phyloP scores from a whole-genome alignment of 495 filamentous ascomycete species.

The Thozetella sp. region DNA sequence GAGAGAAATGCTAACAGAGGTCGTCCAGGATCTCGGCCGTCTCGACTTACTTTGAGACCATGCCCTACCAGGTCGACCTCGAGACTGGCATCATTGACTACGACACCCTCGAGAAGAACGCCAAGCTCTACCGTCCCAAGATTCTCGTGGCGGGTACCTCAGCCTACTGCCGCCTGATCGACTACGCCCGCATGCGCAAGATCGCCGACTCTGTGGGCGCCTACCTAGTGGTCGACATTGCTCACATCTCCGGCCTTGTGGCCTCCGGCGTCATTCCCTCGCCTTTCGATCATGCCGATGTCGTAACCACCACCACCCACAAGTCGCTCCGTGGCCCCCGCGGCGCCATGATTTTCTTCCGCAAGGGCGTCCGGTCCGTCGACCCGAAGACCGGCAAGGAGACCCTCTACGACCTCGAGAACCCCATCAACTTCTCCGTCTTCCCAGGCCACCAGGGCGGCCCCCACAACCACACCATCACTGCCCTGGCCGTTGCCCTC shows the following conservation, averaged over 20 bases:
- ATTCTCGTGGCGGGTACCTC: constrained; percentile 95
- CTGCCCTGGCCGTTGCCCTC: constrained; percentile 92
- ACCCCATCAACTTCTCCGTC: constrained; percentile 97
- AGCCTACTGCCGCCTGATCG: constrained; percentile 97
- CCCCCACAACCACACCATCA: constrained; percentile 99
- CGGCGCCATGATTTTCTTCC: constrained; percentile 99
- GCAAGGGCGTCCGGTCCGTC: constrained; percentile 86
- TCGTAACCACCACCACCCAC: constrained; percentile 99
- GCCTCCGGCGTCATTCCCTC: constrained; percentile 92
- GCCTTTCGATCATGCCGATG: constrained; percentile 91
- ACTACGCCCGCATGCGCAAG: constrained; percentile 95
- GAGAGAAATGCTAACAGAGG: constrained; percentile 11
- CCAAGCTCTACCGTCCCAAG: constrained; percentile 93
- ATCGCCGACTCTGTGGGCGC: constrained; percentile 93
- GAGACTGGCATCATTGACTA: constrained; percentile 98
- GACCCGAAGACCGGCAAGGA: constrained; percentile 92
- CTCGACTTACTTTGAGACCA: constrained; percentile 93
- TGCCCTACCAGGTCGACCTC: constrained; percentile 88
- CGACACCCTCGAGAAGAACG: constrained; percentile 87
- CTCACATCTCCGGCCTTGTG: constrained; percentile 96
- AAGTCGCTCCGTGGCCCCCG: constrained; percentile 98
- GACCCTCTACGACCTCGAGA: constrained; percentile 89
- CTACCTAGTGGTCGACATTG: constrained; percentile 97
- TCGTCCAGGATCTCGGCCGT: constrained; percentile 80
- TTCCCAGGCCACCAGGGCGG: constrained; percentile 99